Evolutionary conservation across 371 early-diverging fungal genomes (phyloP).

Genomic region (Fennellomyces sp.): DNA sequence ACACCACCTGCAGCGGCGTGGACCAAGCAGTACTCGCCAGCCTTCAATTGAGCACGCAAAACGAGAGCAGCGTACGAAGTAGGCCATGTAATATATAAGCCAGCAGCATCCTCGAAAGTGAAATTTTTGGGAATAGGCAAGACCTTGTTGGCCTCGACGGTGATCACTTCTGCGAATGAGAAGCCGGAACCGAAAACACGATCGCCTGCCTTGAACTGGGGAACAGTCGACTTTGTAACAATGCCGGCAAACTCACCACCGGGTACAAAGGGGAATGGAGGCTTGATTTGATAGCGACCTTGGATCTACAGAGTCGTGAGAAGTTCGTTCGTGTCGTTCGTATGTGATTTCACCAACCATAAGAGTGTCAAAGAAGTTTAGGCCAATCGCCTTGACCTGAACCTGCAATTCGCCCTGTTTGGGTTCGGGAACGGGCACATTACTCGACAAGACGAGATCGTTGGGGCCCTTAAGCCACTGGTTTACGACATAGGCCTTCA

Average conservation of each 20-base stretch:
- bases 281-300: conserved; percentile 85
- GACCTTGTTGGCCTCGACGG: conserved; percentile 46
- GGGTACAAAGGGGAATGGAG: conserved; percentile 82
- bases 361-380: conserved; percentile 87
- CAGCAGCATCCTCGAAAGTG: conserved; percentile 79
- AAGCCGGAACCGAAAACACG: conserved; percentile 78
- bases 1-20: conserved; percentile 85
- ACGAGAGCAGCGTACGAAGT: conserved; percentile 81
- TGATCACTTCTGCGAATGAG: conserved; percentile 75
- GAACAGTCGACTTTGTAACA: conserved; percentile 43
- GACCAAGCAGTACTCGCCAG: conserved; percentile 72
- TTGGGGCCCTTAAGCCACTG: conserved; percentile 72
- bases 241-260: conserved; percentile 71
- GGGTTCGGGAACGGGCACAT: conserved; percentile 60
- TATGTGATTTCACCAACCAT: conserved; percentile 53
- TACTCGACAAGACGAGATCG: conserved; percentile 64
- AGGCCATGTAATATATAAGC: conserved; percentile 81
- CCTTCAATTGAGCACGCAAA: conserved; percentile 68
- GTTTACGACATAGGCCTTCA: conserved; percentile 78
- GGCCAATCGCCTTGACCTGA: conserved; percentile 72
- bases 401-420: conserved; percentile 69
- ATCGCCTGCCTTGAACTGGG: conserved; percentile 69
- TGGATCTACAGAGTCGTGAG: conserved; percentile 70
- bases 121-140: conserved; percentile 71
- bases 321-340: no score